These are phyloP conservation scores for Chaetomium globosum DNA, from an alignment of 2,329 filamentous ascomycete species.

Conservation along the genomic window DNA sequence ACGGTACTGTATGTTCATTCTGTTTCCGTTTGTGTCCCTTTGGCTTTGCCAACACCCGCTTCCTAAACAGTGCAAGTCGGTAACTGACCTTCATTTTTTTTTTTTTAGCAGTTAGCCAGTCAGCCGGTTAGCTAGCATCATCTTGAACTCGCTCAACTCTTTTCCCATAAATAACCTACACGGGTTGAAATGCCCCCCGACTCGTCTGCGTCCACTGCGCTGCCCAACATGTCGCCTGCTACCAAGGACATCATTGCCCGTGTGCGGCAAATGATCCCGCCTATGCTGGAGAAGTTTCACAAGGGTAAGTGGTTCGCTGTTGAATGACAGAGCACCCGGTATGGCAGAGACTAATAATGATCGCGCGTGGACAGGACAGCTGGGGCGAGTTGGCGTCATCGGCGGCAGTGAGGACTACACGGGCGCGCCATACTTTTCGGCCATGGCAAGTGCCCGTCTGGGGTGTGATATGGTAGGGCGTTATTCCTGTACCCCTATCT, in stretches of 20 bases:
- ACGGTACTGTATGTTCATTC: too few relatives aligned
- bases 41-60: too few relatives aligned
- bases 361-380: slow-evolving; percentile 66
- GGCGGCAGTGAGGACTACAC: slow-evolving; percentile 96
- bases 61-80: too few relatives aligned
- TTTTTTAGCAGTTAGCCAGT: too few relatives aligned
- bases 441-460: slow-evolving; percentile 89
- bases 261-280: slow-evolving; percentile 87
- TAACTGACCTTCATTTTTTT: too few relatives aligned
- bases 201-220: background rate
- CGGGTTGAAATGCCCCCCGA: slow-evolving; percentile 30
- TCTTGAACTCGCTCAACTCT: too few relatives aligned
- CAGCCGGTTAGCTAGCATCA: too few relatives aligned
- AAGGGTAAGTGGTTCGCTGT: slow-evolving; percentile 65
- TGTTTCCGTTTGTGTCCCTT: too few relatives aligned
- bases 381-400: slow-evolving; percentile 89
- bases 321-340: background rate
- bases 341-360: background rate
- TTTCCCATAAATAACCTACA: background rate
- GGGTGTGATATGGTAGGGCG: slow-evolving; percentile 80
- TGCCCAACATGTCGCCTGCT: slow-evolving; percentile 62
- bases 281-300: slow-evolving; percentile 93
- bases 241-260: slow-evolving; percentile 77
- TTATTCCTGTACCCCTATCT: background rate
- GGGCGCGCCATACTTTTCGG: slow-evolving; percentile 95